These are phyloP conservation scores for Tricholomella constricta DNA, from an alignment of 768 basidiomycete species.

Conservation along the genomic window DNA sequence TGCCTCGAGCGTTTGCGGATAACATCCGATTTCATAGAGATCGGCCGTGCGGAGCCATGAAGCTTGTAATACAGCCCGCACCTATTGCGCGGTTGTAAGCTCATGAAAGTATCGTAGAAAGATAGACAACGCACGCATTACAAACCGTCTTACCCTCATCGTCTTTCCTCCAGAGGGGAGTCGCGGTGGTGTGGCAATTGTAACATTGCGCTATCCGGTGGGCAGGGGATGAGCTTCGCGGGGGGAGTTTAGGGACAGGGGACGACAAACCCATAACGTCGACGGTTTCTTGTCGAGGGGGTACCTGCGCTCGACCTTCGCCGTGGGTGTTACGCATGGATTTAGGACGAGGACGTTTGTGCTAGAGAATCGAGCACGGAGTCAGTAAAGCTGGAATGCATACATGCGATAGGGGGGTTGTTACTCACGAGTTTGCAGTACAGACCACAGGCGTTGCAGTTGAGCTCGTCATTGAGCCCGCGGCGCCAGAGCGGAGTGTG, in stretches of 20 bases:
- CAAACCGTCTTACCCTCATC: constrained; percentile 91
- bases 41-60: constrained; percentile 82
- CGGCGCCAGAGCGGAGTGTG: constrained; percentile 88
- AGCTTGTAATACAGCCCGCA: constrained; percentile 87
- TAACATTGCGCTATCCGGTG: constrained; percentile 74
- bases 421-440: constrained; percentile 80
- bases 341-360: constrained; percentile 87
- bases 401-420: neutral
- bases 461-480: constrained; percentile 85
- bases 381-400: neutral
- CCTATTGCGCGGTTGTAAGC: constrained; percentile 34
- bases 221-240: constrained; percentile 31
- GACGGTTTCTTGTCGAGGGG: constrained; percentile 67
- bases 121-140: constrained; percentile 67
- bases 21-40: constrained; percentile 90
- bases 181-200: constrained; percentile 88
- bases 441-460: constrained; percentile 86
- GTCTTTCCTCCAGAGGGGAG: constrained; percentile 88
- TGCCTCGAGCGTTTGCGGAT: constrained; percentile 87
- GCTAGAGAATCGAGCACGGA: constrained; percentile 41
- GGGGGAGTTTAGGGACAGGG: constrained; percentile 29
- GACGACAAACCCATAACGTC: constrained; percentile 68
- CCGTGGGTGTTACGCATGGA: constrained; percentile 80
- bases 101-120: constrained; percentile 8
- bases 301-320: constrained; percentile 65